Conservation (phyloP, 176 grass and related monocot species). For the Hsuehochloa calcarea region DNA sequence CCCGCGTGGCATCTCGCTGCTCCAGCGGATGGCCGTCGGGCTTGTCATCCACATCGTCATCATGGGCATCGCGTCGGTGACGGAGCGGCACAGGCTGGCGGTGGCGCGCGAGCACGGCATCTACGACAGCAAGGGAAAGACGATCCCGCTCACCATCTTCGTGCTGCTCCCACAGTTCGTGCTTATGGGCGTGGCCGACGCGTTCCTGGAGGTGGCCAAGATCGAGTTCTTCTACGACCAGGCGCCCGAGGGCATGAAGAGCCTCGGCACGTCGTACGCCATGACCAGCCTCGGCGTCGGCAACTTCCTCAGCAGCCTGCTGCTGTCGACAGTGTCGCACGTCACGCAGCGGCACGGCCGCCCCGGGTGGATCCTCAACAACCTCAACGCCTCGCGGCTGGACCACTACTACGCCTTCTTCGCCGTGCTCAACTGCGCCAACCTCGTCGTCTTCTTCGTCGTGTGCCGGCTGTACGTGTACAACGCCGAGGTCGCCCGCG, state of each 20-base stretch:
- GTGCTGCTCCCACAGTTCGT: constrained; percentile 82
- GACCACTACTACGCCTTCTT: constrained; percentile 93
- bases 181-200: constrained; percentile 82
- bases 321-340: constrained; percentile 60
- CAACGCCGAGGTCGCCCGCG: constrained; percentile 41
- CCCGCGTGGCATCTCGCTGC: constrained; percentile 78
- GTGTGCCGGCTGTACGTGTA: constrained; percentile 79
- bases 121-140: constrained; percentile 48
- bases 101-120: constrained; percentile 58
- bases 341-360: constrained; percentile 48
- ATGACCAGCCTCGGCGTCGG: constrained; percentile 84
- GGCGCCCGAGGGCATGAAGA: constrained; percentile 93
- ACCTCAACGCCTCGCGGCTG: constrained; percentile 79
- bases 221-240: constrained; percentile 97
- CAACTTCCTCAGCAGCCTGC: constrained; percentile 79
- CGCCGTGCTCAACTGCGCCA: constrained; percentile 57
- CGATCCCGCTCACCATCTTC: constrained; percentile 69
- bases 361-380: constrained; percentile 73
- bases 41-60: constrained; percentile 76
- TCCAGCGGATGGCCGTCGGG: constrained; percentile 78
- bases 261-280: constrained; percentile 75
- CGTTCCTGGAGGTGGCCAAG: constrained; percentile 87
- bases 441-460: constrained; percentile 63
- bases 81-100: constrained; percentile 53
- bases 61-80: constrained; percentile 73